Base-by-base conservation (phyloP, 805 yeast species). In the Candida namnaoensis region DNA sequence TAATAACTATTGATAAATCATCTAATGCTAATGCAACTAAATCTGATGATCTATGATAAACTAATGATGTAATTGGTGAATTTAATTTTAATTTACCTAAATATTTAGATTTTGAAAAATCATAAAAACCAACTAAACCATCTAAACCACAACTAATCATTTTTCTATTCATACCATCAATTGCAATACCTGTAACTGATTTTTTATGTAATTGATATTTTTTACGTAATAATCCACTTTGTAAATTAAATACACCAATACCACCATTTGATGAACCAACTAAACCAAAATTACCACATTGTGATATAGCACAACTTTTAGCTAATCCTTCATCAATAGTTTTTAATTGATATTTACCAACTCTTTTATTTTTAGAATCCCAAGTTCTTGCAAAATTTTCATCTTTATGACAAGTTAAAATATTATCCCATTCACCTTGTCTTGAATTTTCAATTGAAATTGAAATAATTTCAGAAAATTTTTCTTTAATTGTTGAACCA, bases 251-350 rank as follows among this genome's bases (percentile, higher is more conserved):
- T 10, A 81, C 88, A 28, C 83, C 88, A 47, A 93, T 80, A 12
- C 84, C 80, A 47, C 99, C 99, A 36, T 66, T 61, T 2, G 90
- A 73, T 2, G 97, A 88, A 11, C 98, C 99, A 19, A 95, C 82
- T 34, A 91, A 64, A 1, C 85, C 96, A 61, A 95, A 93, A 60
- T 95, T 95, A 34, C 99, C 99, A 71, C 99, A 93, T 43, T 80
- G 84, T 0, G 97, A 85, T 23, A 91, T 76, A 15, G 84, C 73
- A 8, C 88, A 91, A 28, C 84, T 61, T 56, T 82, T 85, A 8
- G 80, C 95, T 9, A 74, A 54, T 2, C 91, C 88, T 5, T 73
- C 79, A 61, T 93, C 98, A n/a, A 76, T 74, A 1, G 96, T 85
- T 4, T 67, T 59, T 33, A 95, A 66, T 33, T 68, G 68, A 69